Conservation (phyloP, 2,329 filamentous ascomycete species). For the Stemphylium vesicarium region DNA sequence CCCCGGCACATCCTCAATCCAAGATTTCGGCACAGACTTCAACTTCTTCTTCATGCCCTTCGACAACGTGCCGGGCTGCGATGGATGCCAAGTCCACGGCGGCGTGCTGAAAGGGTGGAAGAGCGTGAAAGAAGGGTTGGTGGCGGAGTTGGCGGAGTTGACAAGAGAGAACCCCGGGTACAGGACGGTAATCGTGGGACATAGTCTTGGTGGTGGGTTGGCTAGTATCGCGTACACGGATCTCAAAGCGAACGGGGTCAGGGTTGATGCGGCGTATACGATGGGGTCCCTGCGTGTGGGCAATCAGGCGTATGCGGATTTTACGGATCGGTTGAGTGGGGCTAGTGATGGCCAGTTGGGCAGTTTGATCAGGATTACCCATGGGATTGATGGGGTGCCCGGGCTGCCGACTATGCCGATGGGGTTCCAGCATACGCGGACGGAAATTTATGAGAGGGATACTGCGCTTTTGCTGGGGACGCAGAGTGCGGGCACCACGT, state of each 20-base stretch:
- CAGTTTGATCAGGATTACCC: constrained; percentile 68
- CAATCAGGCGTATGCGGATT: constrained; percentile 61
- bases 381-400: constrained; percentile 70
- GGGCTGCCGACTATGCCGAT: constrained; percentile 65
- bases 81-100: constrained; percentile 59
- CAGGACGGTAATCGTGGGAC: constrained; percentile 64
- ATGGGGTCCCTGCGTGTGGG: constrained; percentile 68
- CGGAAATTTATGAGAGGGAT: constrained; percentile 63
- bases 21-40: constrained; percentile 22
- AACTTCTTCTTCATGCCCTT: constrained; percentile 15
- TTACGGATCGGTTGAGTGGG: constrained; percentile 51
- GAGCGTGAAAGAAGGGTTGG: constrained; percentile 54
- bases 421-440: constrained; percentile 68
- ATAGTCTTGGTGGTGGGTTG: constrained; percentile 71
- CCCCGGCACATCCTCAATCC: constrained; percentile 14
- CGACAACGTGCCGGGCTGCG: constrained; percentile 25
- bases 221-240: constrained; percentile 59
- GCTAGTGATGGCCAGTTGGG: constrained; percentile 53
- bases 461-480: background rate
- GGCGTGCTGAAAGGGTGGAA: constrained; percentile 65
- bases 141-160: constrained; percentile 54
- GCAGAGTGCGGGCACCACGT: constrained; percentile 16
- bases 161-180: constrained; percentile 57
- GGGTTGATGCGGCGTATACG: constrained; percentile 18
- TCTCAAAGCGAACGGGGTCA: constrained; percentile 10